Evolutionary conservation across 495 filamentous ascomycete species (phyloP), one percentile per base, ranked within the genome.

Genomic region (Penicillium coprophilum): DNA sequence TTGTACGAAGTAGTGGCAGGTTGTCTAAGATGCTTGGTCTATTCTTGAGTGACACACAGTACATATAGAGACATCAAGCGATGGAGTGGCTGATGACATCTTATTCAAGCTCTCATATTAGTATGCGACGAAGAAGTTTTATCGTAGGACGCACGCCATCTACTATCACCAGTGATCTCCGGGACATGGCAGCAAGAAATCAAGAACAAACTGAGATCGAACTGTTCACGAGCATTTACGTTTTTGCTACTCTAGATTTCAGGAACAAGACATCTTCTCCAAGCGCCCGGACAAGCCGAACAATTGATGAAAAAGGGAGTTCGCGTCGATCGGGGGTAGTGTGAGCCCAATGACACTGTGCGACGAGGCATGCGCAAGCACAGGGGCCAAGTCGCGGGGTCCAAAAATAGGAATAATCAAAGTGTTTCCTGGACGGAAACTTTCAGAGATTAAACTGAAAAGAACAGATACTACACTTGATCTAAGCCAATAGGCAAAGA

Each of bases 401-500:
- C 61, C 80, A 81, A 90, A 91, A 90, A 92, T 90, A 79, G 81
- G 85, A 82, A 83, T 90, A 92, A 92, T 90, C 85, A 86, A 80
- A 80, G 83, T 87, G 81, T 82, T 78, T 79, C 79, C 84, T 59
- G 78, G 75, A 87, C 83, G 85, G 72, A 76, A 71, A 77, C 78
- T 82, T 83, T 82, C 80, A 83, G 80, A 82, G 79, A 82, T 92
- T 91, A 92, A 91, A 92, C 88, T 93, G 87, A 92, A 92, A 92
- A 95, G 90, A 95, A 95, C 90, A 95, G 90, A 94, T 96, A 94
- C 90, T 93, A 94, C 89, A 94, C 90, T 92, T 93, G 90, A 94
- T 93, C 90, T 94, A 75, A 79, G 80, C 78, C 74, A 79, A 77
- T 73, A 72, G 78, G 73, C 75, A 81, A 81, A 77, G 79, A 82